Conservation (phyloP, 176 grass and related monocot genomes). For the Oryza australiensis region DNA sequence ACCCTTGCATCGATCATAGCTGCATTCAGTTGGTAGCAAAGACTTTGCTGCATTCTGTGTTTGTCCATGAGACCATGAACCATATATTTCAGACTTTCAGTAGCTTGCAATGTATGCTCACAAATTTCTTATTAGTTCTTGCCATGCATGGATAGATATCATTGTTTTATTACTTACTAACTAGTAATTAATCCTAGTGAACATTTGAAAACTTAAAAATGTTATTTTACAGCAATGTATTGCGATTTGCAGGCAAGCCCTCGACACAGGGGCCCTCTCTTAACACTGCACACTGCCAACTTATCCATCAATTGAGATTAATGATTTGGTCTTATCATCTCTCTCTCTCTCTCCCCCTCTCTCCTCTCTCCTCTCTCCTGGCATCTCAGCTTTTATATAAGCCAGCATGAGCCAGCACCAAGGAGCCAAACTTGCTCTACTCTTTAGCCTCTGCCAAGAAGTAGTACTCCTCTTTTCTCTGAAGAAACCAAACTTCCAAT, state of each 20-base stretch:
- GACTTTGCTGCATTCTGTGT: conserved; percentile 16
- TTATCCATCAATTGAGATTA: conserved; percentile 57
- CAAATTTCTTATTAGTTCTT: not conserved
- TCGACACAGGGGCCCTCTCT: conserved; percentile 44
- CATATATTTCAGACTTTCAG: not conserved
- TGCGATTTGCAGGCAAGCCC: not conserved
- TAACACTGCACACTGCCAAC: conserved; percentile 52
- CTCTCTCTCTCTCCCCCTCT: conserved; percentile 4
- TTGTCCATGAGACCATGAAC: not conserved
- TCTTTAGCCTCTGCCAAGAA: conserved; percentile 4
- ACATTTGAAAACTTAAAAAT: conserved; percentile 1
- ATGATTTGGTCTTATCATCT: conserved; percentile 56
- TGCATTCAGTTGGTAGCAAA: conserved; percentile 34
- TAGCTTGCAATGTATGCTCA: not conserved
- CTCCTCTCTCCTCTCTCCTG: not conserved
- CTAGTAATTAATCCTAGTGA: not conserved
- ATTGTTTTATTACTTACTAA: not conserved
- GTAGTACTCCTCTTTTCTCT: not conserved
- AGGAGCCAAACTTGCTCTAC: conserved; percentile 21
- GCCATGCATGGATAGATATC: not conserved
- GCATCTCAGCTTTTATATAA: conserved; percentile 53
- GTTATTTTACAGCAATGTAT: not conserved
- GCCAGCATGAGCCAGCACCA: conserved; percentile 39
- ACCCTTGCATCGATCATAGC: not conserved
- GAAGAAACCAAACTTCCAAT: conserved; percentile 34